A percentile compares a stretch with the other conserved stretches of the same genome.
Evolutionary conservation across 1,139 yeast genomes (phyloP).

Genomic region (Hyphopichia pseudoburtonii): DNA sequence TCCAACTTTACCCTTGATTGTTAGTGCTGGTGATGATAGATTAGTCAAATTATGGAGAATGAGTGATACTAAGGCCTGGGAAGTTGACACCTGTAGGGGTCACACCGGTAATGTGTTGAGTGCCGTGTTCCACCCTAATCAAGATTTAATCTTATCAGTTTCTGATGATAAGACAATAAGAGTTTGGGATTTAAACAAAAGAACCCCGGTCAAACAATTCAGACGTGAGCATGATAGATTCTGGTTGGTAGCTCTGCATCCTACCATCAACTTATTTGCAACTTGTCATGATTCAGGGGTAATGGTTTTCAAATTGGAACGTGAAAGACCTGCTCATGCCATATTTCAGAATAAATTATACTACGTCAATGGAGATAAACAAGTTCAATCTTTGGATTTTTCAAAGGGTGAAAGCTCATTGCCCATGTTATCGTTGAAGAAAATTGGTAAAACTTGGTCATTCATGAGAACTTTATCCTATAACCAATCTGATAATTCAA

Average conservation of each 20-base stretch:
- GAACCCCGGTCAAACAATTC: constrained; percentile 92
- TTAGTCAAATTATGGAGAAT: constrained; percentile 95
- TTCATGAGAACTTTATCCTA: constrained; percentile 83
- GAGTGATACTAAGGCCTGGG: constrained; percentile 99
- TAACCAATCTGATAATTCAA: constrained; percentile 88
- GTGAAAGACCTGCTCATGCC: constrained; percentile 93
- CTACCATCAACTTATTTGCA: constrained; percentile 87
- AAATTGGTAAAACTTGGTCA: constrained; percentile 83
- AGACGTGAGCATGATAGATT: constrained; percentile 93
- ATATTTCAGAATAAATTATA: constrained; percentile 68
- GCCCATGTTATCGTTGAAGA: constrained; percentile 81
- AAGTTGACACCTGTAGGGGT: constrained; percentile 97
- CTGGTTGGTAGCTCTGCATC: constrained; percentile 91
- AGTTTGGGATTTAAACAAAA: constrained; percentile 94
- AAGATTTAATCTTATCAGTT: constrained; percentile 88
- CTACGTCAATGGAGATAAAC: constrained; percentile 82
- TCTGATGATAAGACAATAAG: constrained; percentile 97
- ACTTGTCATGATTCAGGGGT: constrained; percentile 98
- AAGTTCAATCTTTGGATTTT: constrained; percentile 77
- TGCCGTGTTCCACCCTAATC: constrained; percentile 90
- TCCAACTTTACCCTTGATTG: constrained; percentile 92
- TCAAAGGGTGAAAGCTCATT: constrained; percentile 59
- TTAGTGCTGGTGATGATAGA: constrained; percentile 96
- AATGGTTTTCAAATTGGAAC: constrained; percentile 95
- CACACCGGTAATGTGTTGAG: constrained; percentile 92